Conservation (phyloP, 257 asterid genomes). For the Sherardia arvensis region DNA sequence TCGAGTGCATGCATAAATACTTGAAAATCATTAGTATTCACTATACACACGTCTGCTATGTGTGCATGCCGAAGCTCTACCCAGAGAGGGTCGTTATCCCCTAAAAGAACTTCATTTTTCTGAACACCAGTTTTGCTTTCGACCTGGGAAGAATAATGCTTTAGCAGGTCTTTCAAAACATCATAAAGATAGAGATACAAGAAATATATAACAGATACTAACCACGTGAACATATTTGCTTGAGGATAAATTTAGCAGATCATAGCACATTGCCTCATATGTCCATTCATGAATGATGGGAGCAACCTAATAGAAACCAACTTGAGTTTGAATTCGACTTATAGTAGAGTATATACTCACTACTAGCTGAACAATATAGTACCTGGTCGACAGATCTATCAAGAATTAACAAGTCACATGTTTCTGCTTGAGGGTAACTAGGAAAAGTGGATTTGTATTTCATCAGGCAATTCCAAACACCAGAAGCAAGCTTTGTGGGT, state of each 20-base stretch:
- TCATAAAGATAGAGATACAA: not conserved
- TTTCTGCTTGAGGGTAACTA: constrained; percentile 82
- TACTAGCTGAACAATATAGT: constrained; percentile 11
- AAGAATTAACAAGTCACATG: constrained; percentile 90
- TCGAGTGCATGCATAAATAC: not conserved
- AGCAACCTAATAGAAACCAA: constrained; percentile 46
- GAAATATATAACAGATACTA: constrained; percentile 15
- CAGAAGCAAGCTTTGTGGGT: constrained; percentile 98
- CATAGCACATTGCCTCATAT: constrained; percentile 98
- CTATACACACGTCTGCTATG: constrained; percentile 85
- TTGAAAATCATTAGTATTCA: constrained; percentile 9
- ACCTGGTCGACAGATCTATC: constrained; percentile 99
- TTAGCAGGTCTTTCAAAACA: constrained; percentile 4
- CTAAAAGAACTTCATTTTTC: constrained; percentile 95
- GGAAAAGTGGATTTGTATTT: constrained; percentile 73
- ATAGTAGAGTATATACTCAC: not conserved
- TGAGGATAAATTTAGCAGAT: constrained; percentile 83
- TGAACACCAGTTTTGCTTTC: constrained; percentile 66
- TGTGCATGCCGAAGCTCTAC: constrained; percentile 97
- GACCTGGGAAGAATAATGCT: constrained; percentile 43
- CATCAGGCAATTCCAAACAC: constrained; percentile 80
- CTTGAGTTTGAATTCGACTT: not conserved
- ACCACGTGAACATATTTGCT: constrained; percentile 94
- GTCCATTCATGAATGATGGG: constrained; percentile 99
- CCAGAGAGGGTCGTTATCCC: constrained; percentile 99